Percentiles rank a stretch among this genome's conserved stretches.
Conservation (phyloP, 2,329 filamentous ascomycete genomes). For the Botrytis porri region DNA sequence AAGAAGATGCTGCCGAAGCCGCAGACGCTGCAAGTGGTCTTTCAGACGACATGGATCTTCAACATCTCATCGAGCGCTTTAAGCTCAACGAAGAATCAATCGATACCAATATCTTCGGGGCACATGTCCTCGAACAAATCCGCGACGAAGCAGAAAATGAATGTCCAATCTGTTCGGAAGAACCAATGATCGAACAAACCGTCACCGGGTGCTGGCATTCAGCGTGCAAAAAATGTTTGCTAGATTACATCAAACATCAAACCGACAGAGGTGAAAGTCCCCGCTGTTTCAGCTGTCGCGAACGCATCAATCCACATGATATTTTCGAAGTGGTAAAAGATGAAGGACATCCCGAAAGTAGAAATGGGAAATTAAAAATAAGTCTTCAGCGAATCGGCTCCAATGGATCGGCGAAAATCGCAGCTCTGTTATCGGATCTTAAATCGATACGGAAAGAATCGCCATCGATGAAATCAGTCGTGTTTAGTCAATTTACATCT, state of each 20-base stretch:
- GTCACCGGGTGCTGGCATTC: conserved; percentile 98
- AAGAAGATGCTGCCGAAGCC: conserved; percentile 75
- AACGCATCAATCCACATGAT: conserved; percentile 75
- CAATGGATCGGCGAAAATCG: conserved; percentile 83
- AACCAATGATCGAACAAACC: conserved; percentile 90
- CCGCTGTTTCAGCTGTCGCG: conserved; percentile 87
- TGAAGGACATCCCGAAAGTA: conserved; percentile 54
- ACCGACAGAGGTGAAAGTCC: conserved; percentile 71
- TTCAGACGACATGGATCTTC: conserved; percentile 93
- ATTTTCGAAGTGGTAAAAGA: conserved; percentile 90
- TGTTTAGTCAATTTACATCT: conserved; percentile 97
- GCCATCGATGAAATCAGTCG: conserved; percentile 77
- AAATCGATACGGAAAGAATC: conserved; percentile 63
- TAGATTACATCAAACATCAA: conserved; percentile 86
- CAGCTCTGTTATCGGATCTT: conserved; percentile 72
- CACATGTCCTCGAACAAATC: conserved; percentile 86
- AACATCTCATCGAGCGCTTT: conserved; percentile 80
- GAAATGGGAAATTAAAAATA: conserved; percentile 50
- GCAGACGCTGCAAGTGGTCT: conserved; percentile 78
- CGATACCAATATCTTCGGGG: conserved; percentile 71
- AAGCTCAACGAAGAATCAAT: conserved; percentile 62
- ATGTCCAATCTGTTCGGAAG: conserved; percentile 92
- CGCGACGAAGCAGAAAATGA: conserved; percentile 84
- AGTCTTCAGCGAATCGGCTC: conserved; percentile 59
- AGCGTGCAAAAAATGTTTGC: conserved; percentile 89